phyloP scores from a whole-genome alignment of 2,329 filamentous ascomycete species.

The Exophiala sp. region DNA sequence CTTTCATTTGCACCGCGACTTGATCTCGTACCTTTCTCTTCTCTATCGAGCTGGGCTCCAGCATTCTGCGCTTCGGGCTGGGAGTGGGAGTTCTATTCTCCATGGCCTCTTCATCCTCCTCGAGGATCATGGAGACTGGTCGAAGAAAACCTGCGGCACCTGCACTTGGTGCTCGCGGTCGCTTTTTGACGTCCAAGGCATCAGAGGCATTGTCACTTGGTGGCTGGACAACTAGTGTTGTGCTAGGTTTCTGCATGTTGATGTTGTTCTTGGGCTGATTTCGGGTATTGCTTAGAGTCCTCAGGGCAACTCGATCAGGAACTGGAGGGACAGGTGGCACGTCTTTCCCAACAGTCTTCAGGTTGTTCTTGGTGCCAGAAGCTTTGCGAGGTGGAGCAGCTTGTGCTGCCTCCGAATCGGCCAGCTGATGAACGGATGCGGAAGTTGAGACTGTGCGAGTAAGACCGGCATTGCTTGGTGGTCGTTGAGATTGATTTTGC shows the following conservation, averaged over 20 bases:
- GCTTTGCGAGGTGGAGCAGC: background rate
- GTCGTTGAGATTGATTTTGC: slow-evolving; percentile 9
- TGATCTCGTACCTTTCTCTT: slow-evolving; percentile 9
- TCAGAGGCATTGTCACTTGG: slow-evolving; percentile 3
- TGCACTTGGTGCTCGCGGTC: background rate
- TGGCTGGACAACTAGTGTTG: background rate
- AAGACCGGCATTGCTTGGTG: background rate
- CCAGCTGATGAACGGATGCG: background rate
- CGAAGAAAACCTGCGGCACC: slow-evolving; percentile 13
- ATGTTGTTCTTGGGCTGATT: slow-evolving; percentile 16
- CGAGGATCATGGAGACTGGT: slow-evolving; percentile 25
- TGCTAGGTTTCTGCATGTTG: background rate
- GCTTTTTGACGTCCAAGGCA: background rate
- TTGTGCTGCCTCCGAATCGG: background rate
- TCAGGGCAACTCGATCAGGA: slow-evolving; percentile 15
- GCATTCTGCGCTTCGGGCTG: background rate
- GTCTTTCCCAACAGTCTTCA: slow-evolving; percentile 1
- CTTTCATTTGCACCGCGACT: slow-evolving; percentile 7
- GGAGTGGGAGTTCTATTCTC: slow-evolving; percentile 11
- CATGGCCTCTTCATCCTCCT: slow-evolving; percentile 21
- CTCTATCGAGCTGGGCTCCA: background rate
- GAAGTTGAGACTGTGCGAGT: slow-evolving; percentile 2
- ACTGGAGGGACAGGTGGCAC: slow-evolving; percentile 15
- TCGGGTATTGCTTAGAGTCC: slow-evolving; percentile 16
- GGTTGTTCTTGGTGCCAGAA: slow-evolving; percentile 9